Percentiles rank a stretch among this genome's conserved stretches.
Conservation (phyloP, 441 rosid species). For the Gossypium trilobum region DNA sequence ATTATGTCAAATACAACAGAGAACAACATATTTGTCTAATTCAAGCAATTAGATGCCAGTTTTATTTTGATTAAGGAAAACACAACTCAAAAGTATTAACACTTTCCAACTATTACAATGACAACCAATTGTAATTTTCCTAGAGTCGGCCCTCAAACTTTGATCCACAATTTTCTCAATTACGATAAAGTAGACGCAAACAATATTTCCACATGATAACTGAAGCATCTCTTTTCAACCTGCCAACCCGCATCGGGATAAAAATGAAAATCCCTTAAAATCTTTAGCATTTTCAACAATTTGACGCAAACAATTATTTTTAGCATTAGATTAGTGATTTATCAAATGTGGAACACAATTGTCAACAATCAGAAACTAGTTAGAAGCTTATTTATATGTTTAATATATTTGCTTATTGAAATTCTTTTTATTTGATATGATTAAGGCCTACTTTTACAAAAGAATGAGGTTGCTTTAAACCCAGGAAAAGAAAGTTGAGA, state of each 20-base stretch:
- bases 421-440: not conserved
- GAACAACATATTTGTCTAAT: not conserved
- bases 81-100: not conserved
- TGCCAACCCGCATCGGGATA: not conserved
- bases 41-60: not conserved
- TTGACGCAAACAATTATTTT: not conserved
- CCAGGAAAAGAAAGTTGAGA: not conserved
- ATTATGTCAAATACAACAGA: not conserved
- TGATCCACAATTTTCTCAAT: not conserved
- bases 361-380: not conserved
- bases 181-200: not conserved
- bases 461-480: not conserved
- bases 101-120: not conserved
- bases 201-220: not conserved
- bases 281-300: not conserved
- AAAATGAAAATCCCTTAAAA: not conserved
- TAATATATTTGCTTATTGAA: not conserved
- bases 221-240: not conserved
- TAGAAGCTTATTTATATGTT: not conserved
- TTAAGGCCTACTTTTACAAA: not conserved
- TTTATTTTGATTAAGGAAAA: not conserved
- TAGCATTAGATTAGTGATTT: not conserved
- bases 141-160: not conserved
- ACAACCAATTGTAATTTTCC: not conserved
- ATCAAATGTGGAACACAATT: conserved; percentile 6